A percentile compares a stretch with the other conserved stretches of the same genome.
Conservation (phyloP, 768 basidiomycete genomes). For the Royoungia palumana region DNA sequence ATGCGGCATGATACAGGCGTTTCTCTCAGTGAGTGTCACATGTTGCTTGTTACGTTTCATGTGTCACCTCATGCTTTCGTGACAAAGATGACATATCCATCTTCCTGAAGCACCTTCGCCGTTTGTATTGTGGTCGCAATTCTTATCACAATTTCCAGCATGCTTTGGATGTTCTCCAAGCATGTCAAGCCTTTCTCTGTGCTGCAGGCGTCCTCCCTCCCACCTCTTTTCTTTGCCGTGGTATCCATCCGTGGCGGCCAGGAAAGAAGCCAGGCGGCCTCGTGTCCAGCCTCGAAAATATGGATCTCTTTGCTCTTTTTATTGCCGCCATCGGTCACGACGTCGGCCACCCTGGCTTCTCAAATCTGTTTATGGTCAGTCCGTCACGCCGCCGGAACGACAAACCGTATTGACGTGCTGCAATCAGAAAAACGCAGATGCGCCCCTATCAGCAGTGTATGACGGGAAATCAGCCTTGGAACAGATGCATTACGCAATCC, state of each 20-base stretch:
- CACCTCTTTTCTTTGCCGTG: slow-evolving; percentile 51
- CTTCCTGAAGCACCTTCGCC: slow-evolving; percentile 85
- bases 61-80: slow-evolving; percentile 15
- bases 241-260: slow-evolving; percentile 35
- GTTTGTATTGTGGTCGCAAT: slow-evolving; percentile 86
- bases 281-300: slow-evolving; percentile 47
- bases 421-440: slow-evolving; percentile 83
- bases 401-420: slow-evolving; percentile 3
- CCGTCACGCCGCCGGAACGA: neutral
- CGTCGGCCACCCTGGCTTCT: slow-evolving; percentile 93
- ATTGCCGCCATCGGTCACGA: slow-evolving; percentile 97
- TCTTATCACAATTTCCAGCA: slow-evolving; percentile 98
- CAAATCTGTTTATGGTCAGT: slow-evolving; percentile 90
- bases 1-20: slow-evolving; percentile 58
- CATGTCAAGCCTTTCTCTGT: slow-evolving; percentile 80
- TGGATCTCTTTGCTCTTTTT: slow-evolving; percentile 81
- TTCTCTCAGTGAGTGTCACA: slow-evolving; percentile 49
- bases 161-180: slow-evolving; percentile 94
- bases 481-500: slow-evolving; percentile 83
- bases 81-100: slow-evolving; percentile 64
- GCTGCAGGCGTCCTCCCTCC: slow-evolving; percentile 81
- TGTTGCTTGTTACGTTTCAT: slow-evolving; percentile 18
- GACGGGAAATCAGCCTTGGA: slow-evolving; percentile 90
- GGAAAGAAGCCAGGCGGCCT: slow-evolving; percentile 36
- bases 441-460: slow-evolving; percentile 85